Evolutionary conservation across 2,329 filamentous ascomycete genomes (phyloP).

Genomic region (Xylaria sp.): DNA sequence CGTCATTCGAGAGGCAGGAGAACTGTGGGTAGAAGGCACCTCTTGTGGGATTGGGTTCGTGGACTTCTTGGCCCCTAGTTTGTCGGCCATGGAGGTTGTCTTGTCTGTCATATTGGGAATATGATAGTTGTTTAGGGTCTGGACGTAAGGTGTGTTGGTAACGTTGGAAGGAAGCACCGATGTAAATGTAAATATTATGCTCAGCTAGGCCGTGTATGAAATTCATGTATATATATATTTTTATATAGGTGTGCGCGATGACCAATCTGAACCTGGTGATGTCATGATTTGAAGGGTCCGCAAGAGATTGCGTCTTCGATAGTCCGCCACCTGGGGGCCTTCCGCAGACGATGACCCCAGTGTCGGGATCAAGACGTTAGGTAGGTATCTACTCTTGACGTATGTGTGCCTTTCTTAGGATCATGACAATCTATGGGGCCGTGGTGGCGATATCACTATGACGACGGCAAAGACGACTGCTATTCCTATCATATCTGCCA

Average conservation of each 20-base stretch:
- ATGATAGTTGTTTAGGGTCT: not conserved
- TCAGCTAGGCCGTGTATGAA: not conserved
- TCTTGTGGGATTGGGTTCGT: constrained; percentile 13
- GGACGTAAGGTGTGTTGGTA: not conserved
- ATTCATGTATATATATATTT: not conserved
- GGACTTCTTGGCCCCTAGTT: constrained; percentile 15
- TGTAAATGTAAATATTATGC: not conserved
- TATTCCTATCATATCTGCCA: too few species aligned
- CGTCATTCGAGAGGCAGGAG: too few species aligned
- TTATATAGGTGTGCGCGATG: not conserved
- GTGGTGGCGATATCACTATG: not conserved
- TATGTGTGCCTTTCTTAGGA: not conserved
- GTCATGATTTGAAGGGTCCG: constrained; percentile 14
- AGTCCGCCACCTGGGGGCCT: not conserved
- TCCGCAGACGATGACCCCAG: not conserved
- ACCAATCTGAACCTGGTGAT: not conserved
- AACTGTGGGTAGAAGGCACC: not conserved
- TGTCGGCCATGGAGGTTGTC: constrained; percentile 16
- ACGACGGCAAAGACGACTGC: not conserved
- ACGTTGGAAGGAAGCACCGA: not conserved
- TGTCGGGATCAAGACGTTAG: not conserved
- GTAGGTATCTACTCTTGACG: not conserved
- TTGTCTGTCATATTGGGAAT: constrained; percentile 18
- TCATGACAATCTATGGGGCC: not conserved
- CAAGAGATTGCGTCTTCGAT: constrained; percentile 18